Evolutionary conservation across 2,329 filamentous ascomycete genomes (phyloP), one percentile per base, ranked within the genome.

Genomic region (Aspergillus costaricaensis): DNA sequence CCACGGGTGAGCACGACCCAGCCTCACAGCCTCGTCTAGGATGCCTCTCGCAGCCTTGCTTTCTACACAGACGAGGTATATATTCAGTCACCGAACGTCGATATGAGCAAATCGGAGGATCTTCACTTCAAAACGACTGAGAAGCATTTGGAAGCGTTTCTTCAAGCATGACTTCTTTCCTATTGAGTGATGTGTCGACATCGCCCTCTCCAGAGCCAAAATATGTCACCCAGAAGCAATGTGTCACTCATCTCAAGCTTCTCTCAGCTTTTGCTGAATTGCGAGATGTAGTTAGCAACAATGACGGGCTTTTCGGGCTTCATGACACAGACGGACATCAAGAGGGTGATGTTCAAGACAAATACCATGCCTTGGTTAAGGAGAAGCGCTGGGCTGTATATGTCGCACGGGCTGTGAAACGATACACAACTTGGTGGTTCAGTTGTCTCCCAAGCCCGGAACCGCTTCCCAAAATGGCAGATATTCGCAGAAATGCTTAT

Each of bases 311-410:
- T 1, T 92, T 87, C 75, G 84, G 83, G 2, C 80, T 92, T 21
- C 14, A 39, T 17, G 48, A 79, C 77, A 69, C 83, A 89, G 65
- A 69, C 70, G 3, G 70, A 76, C 0, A 78, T 76, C n/a, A 65
- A 67, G 57, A 36, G 32, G 12, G 69, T 67, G 15, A 65, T 72
- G 15, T 67, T 78, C 25, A 65, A 12, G 73, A 75, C 53, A 75
- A 76, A 61, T 74, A 77, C 5, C 75, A 86, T 10, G 81, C 82
- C 58, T 79, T 80, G 54, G 76, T 90, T 25, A 80, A 85, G 8
- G 89, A 92, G 77, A 91, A 91, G 77, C 79, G 89, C 70, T 92
- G 90, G 90, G 83, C 84, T 0, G 70, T 91, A 8, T 91, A 86
- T 69, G 81, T 91, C 5, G 83, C 86, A 1, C 82, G 87, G 49